Evolutionary conservation across 1,284 basidiomycete genomes (phyloP).

Genomic region (Kwoniella shivajii): DNA sequence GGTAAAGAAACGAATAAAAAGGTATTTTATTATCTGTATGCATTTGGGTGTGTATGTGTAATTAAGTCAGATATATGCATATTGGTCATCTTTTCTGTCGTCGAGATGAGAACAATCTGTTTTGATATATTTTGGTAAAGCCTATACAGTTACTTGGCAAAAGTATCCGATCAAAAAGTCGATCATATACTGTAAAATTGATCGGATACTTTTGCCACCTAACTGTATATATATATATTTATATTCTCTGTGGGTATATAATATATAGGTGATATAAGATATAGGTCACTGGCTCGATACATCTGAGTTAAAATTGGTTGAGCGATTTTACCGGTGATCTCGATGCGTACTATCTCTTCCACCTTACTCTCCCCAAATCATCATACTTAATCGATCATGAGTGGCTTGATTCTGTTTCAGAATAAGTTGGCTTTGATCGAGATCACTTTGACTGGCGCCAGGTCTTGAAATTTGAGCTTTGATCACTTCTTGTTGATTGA

Average conservation of each 20-base stretch:
- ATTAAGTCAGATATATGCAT: not conserved
- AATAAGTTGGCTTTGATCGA: not conserved
- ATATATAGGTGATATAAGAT: too few relatives aligned
- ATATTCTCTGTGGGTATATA: too few relatives aligned
- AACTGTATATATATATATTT: too few relatives aligned
- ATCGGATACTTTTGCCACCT: too few relatives aligned
- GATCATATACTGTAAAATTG: too few relatives aligned
- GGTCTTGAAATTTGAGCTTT: not conserved
- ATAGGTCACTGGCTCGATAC: too few relatives aligned
- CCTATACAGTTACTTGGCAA: too few relatives aligned
- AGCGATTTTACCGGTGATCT: too few relatives aligned
- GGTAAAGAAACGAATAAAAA: not conserved
- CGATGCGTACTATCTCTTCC: not conserved
- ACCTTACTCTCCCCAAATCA: conserved; percentile 1
- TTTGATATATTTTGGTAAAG: not conserved
- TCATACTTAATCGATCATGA: not conserved
- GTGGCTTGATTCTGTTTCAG: not conserved
- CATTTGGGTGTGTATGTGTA: conserved; percentile 17
- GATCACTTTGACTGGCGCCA: not conserved
- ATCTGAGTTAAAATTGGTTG: too few relatives aligned
- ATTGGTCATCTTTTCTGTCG: too few relatives aligned
- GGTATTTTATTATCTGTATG: conserved; percentile 20
- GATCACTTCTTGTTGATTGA: not conserved
- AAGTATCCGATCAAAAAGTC: too few relatives aligned
- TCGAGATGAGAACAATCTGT: not conserved